A percentile compares a stretch with the other conserved stretches of the same genome.
These are phyloP conservation scores for Globisporangium paroecandrum DNA, from an alignment of 352 stramenopile species.

Conservation along the genomic window DNA sequence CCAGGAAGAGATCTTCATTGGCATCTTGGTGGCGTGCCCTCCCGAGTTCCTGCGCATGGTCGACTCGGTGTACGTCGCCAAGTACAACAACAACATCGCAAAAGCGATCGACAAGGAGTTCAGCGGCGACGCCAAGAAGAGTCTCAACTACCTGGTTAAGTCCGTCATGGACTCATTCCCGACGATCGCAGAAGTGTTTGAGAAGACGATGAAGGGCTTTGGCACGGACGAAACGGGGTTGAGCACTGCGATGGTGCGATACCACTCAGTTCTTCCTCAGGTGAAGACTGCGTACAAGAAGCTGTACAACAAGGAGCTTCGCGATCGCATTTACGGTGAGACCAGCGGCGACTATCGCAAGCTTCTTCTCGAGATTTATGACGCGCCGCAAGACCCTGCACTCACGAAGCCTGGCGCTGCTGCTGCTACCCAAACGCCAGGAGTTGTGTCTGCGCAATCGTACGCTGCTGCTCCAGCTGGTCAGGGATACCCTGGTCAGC, in stretches of 20 bases:
- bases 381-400: conserved; percentile 51
- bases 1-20: conserved; percentile 72
- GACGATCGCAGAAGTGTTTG: conserved; percentile 66
- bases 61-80: conserved; percentile 65
- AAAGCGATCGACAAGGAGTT: conserved; percentile 83
- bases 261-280: conserved; percentile 48
- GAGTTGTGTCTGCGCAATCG: conserved; percentile 15
- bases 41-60: conserved; percentile 65
- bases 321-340: conserved; percentile 53
- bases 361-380: conserved; percentile 59
- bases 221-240: conserved; percentile 58
- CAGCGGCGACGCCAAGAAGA: conserved; percentile 69
- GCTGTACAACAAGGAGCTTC: conserved; percentile 53
- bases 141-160: conserved; percentile 55
- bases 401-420: conserved; percentile 10
- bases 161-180: conserved; percentile 58
- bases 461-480: conserved; percentile 15
- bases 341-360: conserved; percentile 65
- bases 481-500: conserved; percentile 15
- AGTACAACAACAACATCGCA: conserved; percentile 79
- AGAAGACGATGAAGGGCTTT: conserved; percentile 72
- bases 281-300: conserved; percentile 58
- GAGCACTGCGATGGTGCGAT: conserved; percentile 57
- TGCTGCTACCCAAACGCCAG: conserved; percentile 6
- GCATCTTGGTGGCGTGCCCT: conserved; percentile 49